Evolutionary conservation across 768 basidiomycete species (phyloP).

Genomic region (Tylopilus plumbeoviolaceoides): DNA sequence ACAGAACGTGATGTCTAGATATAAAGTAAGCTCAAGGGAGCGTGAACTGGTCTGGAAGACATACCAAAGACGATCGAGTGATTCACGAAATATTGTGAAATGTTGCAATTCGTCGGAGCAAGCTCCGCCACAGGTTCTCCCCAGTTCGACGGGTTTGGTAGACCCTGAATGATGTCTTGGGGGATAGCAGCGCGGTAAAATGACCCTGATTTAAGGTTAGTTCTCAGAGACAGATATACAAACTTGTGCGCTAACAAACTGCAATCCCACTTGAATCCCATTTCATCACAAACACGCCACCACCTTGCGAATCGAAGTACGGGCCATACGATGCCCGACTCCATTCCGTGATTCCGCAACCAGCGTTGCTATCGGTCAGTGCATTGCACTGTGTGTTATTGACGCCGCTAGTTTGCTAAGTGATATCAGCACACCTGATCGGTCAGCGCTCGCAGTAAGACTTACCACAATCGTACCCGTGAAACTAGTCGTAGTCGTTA

Average conservation of each 20-base stretch:
- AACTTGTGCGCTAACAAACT: constrained; percentile 50
- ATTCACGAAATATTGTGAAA: constrained; percentile 54
- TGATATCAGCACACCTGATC: constrained; percentile 1
- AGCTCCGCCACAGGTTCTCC: constrained; percentile 63
- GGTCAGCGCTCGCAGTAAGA: constrained; percentile 4
- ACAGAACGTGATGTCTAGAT: constrained; percentile 75
- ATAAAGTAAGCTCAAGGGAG: constrained; percentile 13
- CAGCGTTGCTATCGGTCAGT: constrained; percentile 52
- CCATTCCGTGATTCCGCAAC: constrained; percentile 77
- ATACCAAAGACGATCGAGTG: constrained; percentile 75
- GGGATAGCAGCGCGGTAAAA: constrained; percentile 80
- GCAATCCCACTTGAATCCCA: constrained; percentile 79
- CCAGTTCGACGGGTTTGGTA: constrained; percentile 66
- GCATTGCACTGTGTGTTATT: constrained; percentile 56
- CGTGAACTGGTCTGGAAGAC: constrained; percentile 23
- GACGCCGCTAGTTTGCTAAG: constrained; percentile 44
- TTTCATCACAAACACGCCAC: constrained; percentile 86
- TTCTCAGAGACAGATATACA: neutral
- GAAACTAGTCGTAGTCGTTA: constrained; percentile 52
- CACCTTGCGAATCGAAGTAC: constrained; percentile 72
- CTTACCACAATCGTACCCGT: constrained; percentile 63
- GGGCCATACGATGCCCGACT: constrained; percentile 82
- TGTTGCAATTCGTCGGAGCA: constrained; percentile 51
- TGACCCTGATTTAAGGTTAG: constrained; percentile 50
- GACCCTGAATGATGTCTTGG: constrained; percentile 54